Conservation (phyloP, 176 grass and related monocot genomes). For the Juncus effusus region DNA sequence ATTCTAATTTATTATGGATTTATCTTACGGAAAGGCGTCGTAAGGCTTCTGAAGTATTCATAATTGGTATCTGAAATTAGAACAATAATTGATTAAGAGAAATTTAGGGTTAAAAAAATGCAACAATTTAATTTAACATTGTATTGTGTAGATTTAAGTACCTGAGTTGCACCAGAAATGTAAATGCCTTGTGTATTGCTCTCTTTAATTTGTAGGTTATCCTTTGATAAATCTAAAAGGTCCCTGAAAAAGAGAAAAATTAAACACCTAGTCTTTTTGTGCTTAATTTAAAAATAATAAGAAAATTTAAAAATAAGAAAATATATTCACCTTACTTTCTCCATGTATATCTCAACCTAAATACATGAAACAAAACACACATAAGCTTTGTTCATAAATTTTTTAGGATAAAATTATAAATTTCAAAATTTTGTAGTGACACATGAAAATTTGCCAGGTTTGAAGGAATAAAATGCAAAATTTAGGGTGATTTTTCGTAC, state of each 20-base stretch:
- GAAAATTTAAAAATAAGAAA: slow-evolving; percentile 1
- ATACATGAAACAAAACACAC: slow-evolving; percentile 8
- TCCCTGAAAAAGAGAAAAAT: slow-evolving; percentile 39
- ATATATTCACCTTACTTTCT: slow-evolving; percentile 68
- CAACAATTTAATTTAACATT: slow-evolving; percentile 25
- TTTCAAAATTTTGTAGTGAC: neutral
- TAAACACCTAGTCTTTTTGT: slow-evolving; percentile 16
- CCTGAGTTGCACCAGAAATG: slow-evolving; percentile 86
- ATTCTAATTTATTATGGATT: neutral
- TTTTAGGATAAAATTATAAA: neutral
- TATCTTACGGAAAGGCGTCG: slow-evolving; percentile 67
- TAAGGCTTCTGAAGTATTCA: slow-evolving; percentile 54
- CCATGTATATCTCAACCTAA: slow-evolving; percentile 92
- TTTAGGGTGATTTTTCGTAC: slow-evolving; percentile 28
- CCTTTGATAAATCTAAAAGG: slow-evolving; percentile 93
- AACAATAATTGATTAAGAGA: slow-evolving; percentile 10
- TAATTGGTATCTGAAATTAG: slow-evolving; percentile 50
- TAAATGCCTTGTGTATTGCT: slow-evolving; percentile 75
- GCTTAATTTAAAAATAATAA: slow-evolving; percentile 17
- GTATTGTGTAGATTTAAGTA: slow-evolving; percentile 11
- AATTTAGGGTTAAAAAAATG: slow-evolving; percentile 3
- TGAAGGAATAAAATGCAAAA: too few species aligned
- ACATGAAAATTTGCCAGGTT: too few species aligned
- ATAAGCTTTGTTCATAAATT: slow-evolving; percentile 4
- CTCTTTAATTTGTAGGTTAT: slow-evolving; percentile 93